Evolutionary conservation across 768 basidiomycete species (phyloP), one percentile per base, ranked within the genome.

Genomic region (Hebeloma cylindrosporum): DNA sequence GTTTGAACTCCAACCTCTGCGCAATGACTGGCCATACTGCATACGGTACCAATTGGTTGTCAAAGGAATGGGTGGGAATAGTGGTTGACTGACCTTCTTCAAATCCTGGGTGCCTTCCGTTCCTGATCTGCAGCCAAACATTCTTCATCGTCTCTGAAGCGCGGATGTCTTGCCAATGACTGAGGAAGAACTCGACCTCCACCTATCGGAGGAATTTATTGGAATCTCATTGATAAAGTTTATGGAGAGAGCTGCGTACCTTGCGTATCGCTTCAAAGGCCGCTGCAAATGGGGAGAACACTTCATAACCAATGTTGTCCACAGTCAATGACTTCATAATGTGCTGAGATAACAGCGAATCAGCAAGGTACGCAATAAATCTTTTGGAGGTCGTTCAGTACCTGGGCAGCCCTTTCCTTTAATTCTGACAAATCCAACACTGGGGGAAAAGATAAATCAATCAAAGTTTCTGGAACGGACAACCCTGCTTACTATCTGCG

Each of bases 111-210:
- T 92, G 87, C 25, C 87, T 74, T 32, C 91, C 91, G 36, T 79
- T 73, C 43, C 92, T 73, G 30, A 94, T 91, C 64, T 92, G 88
- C 45, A 82, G 77, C 87, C 89, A 93, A 4, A 93, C 85, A 51
- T 75, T 77, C 43, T 77, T 78, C 88, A 93, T 90, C 9, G 85
- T 77, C 13, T 84, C 80, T n/a, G 87, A 88, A n/a, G 77, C 66
- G 30, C 88, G 83, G 43, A 94, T 89, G 22, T 88, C 84, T 28
- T 74, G 67, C 91, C 91, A 94, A 57, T 92, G 82, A 30, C 79
- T 73, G 34, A 92, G 66, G 71, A 92, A 92, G 68, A 78, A 90
- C 26, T 78, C 77, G 11, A 93, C 76, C 62, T 93, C 82, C 22
- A 87, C 50, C 67, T 79, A 28, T 67, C 6, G 18, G 21, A 13